Evolutionary conservation across 441 rosid genomes (phyloP), one percentile per base, ranked within the genome.

Genomic region (Populus hybrid): DNA sequence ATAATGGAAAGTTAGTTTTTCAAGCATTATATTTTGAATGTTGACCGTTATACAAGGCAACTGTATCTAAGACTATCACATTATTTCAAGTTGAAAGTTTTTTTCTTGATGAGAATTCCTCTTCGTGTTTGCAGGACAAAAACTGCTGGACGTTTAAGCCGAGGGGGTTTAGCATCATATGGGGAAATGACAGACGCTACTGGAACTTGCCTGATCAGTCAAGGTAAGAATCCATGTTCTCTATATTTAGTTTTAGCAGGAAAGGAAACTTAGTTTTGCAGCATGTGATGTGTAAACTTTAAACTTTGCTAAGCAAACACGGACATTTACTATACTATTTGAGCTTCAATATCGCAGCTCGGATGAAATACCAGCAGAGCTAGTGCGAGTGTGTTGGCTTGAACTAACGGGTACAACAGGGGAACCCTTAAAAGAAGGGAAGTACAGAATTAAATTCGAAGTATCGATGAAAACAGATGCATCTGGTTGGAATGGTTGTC

Each of bases 351-450:
- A 21, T 70, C 53, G 77, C 42, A 81, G 83, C 67, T 1, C 8
- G 32, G 65, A 8, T 40, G 16, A 40, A 2, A 73, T 0, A 0
- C 71, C 81, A 6, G 92, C 86, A 10, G 87, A 91, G 75, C 77
- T 92, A 78, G 30, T 75, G 73, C 89, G 81, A 71, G 93, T 89
- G 20, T 84, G 83, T 26, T 90, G 97, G 97, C 86, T 92, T 8
- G 90, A 90, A 72, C 84, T 90, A 34, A 90, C 90, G 5, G 88
- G 88, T 36, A 28, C 80, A 3, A 46, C 50, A 1, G 0, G 9
- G 1, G 5, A 6, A 0, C 5, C 21, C 0, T 38, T 82, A 63
- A 0, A 8, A 0, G 7, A n/a, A 0, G 86, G 78, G 5, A 83
- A 71, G 1, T 89, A 90, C 73, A 42, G 21, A 12, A 79, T 92